These are phyloP conservation scores for Cichorium intybus DNA, from an alignment of 140 eudicot genomes.

Conservation along the genomic window DNA sequence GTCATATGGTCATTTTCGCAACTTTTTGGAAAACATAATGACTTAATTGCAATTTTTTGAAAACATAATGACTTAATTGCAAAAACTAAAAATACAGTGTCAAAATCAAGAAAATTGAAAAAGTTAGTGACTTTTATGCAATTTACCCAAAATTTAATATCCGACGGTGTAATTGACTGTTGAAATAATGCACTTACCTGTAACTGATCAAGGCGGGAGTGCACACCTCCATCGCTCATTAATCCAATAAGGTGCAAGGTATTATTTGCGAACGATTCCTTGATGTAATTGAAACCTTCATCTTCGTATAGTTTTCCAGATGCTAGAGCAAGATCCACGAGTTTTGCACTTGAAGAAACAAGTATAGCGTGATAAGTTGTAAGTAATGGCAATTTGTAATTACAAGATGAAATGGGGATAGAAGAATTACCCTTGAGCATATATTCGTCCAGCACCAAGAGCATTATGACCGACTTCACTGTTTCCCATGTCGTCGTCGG, in stretches of 20 bases:
- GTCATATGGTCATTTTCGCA: too few relatives aligned
- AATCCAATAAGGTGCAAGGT: slow-evolving; percentile 63
- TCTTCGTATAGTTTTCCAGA: slow-evolving; percentile 60
- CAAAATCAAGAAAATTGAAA: too few relatives aligned
- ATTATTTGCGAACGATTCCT: too few relatives aligned
- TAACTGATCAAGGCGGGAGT: slow-evolving; percentile 80
- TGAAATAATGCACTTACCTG: slow-evolving; percentile 43
- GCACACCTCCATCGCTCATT: slow-evolving; percentile 68
- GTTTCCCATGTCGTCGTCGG: slow-evolving; percentile 94
- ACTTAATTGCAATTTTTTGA: too few relatives aligned
- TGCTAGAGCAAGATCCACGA: slow-evolving; percentile 56
- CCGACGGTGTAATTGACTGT: background rate
- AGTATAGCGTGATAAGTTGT: background rate
- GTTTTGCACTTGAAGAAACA: slow-evolving; percentile 45
- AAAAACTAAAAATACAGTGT: too few relatives aligned
- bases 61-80: too few relatives aligned
- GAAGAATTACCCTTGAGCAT: slow-evolving; percentile 72
- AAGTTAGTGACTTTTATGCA: too few relatives aligned
- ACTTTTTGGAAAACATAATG: too few relatives aligned
- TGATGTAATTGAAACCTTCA: too few relatives aligned
- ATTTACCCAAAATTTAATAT: background rate
- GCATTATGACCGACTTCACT: slow-evolving; percentile 99
- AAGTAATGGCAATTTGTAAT: too few relatives aligned
- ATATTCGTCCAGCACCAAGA: slow-evolving; percentile 88
- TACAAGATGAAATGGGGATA: background rate